Conservation (phyloP, 1,139 yeast species). For the Yarrowia galli region DNA sequence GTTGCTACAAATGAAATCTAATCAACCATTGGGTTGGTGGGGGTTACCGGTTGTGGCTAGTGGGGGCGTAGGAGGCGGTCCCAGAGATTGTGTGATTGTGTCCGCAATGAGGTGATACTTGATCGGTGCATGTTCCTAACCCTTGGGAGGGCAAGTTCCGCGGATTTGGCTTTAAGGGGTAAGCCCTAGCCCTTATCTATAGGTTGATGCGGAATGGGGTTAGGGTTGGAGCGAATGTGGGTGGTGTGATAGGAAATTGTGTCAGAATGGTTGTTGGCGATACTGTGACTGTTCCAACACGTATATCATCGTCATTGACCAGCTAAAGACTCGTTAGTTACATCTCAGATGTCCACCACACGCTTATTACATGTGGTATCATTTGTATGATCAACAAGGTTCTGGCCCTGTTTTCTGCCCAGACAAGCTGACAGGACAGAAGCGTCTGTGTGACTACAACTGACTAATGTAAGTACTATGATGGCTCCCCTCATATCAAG, state of each 20-base stretch:
- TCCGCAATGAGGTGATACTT: slow-evolving; percentile 18
- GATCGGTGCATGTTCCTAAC: background rate
- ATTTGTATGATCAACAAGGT: background rate
- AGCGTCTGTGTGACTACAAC: background rate
- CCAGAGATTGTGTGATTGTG: slow-evolving; percentile 7
- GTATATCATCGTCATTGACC: no score
- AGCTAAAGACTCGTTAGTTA: no score
- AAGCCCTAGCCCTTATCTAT: slow-evolving; percentile 3
- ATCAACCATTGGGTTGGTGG: slow-evolving; percentile 32
- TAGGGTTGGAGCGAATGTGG: no score
- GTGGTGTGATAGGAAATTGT: no score
- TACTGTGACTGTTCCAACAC: no score
- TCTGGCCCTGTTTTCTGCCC: background rate
- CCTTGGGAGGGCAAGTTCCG: background rate
- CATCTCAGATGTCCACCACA: no score
- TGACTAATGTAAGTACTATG: background rate
- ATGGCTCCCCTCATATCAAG: background rate
- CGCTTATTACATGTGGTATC: background rate
- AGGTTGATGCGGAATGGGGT: no score
- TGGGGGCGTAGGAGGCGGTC: slow-evolving; percentile 13
- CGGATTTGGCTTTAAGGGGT: background rate
- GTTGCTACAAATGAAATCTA: slow-evolving; percentile 30
- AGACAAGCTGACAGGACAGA: background rate
- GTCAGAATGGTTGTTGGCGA: no score
- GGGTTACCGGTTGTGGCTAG: slow-evolving; percentile 16